Evolutionary conservation across 2,329 filamentous ascomycete genomes (phyloP).

Genomic region (Bipolaris gigantea): DNA sequence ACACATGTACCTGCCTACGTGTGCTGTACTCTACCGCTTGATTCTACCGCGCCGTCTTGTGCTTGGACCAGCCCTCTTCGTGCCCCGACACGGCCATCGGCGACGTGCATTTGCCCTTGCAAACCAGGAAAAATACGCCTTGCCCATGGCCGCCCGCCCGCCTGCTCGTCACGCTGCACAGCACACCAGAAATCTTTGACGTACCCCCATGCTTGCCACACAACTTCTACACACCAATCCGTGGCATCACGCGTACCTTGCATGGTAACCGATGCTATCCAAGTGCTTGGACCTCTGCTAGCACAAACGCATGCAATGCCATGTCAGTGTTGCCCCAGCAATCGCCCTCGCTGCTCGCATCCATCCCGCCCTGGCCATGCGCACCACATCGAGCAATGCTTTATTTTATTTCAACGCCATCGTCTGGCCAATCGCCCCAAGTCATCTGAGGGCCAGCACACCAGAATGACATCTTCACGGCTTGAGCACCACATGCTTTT

Average conservation of each 20-base stretch:
- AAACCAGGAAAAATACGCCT: slow-evolving; percentile 2
- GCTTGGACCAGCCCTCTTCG: background rate
- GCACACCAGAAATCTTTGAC: background rate
- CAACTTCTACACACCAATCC: background rate
- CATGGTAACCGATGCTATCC: background rate
- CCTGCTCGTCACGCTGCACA: background rate
- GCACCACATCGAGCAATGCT: background rate
- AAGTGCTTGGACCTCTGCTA: background rate
- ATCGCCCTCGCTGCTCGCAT: background rate
- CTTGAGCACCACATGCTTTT: background rate
- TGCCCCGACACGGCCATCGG: background rate
- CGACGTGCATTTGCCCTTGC: slow-evolving; percentile 4
- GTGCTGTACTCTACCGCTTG: no score
- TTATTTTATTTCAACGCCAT: background rate
- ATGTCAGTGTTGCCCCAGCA: background rate
- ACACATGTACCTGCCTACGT: no score
- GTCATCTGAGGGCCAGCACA: background rate
- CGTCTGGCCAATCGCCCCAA: background rate
- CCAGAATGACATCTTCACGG: background rate
- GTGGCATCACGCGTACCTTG: background rate
- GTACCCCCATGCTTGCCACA: background rate
- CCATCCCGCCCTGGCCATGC: background rate
- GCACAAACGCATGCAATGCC: background rate
- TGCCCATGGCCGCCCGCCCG: background rate
- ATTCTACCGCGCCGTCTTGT: background rate